Evolutionary conservation across 2,329 filamentous ascomycete species (phyloP).

Genomic region (Fusarium hostae): DNA sequence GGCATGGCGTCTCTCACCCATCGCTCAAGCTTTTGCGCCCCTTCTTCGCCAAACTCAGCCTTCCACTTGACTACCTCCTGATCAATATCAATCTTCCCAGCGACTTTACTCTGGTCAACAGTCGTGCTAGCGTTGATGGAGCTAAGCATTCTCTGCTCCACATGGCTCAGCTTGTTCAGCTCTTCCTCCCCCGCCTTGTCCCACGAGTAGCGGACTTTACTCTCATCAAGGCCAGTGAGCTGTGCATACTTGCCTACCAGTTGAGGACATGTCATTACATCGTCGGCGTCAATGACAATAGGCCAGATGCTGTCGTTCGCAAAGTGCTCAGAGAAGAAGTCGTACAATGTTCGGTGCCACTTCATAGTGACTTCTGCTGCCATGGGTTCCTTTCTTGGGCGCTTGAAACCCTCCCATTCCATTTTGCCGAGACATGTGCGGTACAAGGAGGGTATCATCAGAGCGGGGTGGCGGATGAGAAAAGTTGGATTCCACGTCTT

Average conservation of each 20-base stretch:
- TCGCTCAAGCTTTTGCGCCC: conserved; percentile 20
- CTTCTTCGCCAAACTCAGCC: conserved; percentile 29
- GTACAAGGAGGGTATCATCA: conserved; percentile 29
- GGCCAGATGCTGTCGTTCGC: conserved; percentile 27
- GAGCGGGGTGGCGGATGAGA: conserved; percentile 34
- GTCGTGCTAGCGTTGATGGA: conserved; percentile 29
- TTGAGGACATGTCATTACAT: conserved; percentile 27
- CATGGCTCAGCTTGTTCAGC: not conserved
- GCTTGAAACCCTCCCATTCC: not conserved
- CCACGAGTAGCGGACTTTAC: conserved; percentile 25
- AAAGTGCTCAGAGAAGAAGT: conserved; percentile 26
- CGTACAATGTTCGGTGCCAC: conserved; percentile 29
- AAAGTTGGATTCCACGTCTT: conserved; percentile 38
- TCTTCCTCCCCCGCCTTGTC: not conserved
- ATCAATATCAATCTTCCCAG: conserved; percentile 22
- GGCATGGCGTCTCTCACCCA: conserved; percentile 31
- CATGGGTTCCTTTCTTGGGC: conserved; percentile 3
- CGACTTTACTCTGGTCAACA: conserved; percentile 19
- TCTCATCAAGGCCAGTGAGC: conserved; percentile 21
- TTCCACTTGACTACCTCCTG: conserved; percentile 32
- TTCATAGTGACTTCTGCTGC: conserved; percentile 17
- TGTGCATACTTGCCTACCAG: conserved; percentile 26
- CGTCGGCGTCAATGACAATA: conserved; percentile 35
- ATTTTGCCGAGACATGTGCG: conserved; percentile 10
- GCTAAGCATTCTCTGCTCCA: conserved; percentile 28